Percentiles rank a stretch among this genome's conserved stretches.
Evolutionary conservation across 2,329 filamentous ascomycete species (phyloP).

Genomic region (Chaetothyriales sp.): DNA sequence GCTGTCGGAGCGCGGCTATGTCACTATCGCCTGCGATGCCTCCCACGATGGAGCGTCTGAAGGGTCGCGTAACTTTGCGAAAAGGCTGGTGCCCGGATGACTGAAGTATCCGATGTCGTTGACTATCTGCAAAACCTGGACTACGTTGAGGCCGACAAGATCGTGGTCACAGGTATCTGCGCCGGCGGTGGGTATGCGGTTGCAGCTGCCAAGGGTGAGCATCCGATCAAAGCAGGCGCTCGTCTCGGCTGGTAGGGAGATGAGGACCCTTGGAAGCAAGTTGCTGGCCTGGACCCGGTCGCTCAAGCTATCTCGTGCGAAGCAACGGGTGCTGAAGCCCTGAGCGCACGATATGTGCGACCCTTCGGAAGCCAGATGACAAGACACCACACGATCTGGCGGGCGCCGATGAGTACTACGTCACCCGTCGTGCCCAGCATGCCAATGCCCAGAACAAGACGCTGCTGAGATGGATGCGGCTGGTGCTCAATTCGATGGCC

Average conservation of each 20-base stretch:
- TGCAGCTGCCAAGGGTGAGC: constrained; percentile 20
- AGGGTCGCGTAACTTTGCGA: constrained; percentile 19
- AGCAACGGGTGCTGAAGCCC: constrained; percentile 12
- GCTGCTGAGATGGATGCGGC: constrained; percentile 1
- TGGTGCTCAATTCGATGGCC: constrained; percentile 7
- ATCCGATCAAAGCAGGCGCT: constrained; percentile 15
- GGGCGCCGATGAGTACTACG: constrained; percentile 2
- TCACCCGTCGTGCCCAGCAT: constrained; percentile 7
- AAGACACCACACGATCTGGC: constrained; percentile 18
- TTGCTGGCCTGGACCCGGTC: background rate
- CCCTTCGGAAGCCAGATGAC: background rate
- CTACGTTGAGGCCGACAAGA: constrained; percentile 19
- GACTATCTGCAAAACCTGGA: constrained; percentile 18
- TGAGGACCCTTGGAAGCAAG: background rate
- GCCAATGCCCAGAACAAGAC: constrained; percentile 7
- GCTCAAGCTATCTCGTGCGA: constrained; percentile 1
- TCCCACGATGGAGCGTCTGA: constrained; percentile 18
- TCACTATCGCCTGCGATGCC: constrained; percentile 15
- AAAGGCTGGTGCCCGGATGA: constrained; percentile 16
- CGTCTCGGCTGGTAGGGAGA: constrained; percentile 1
- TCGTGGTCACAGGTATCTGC: constrained; percentile 21
- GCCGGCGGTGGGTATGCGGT: constrained; percentile 22
- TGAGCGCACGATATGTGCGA: constrained; percentile 5
- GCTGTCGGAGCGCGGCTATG: constrained; percentile 14
- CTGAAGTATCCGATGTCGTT: constrained; percentile 20